Base-by-base conservation (phyloP, 257 asterid genomes). In the Catharanthus roseus region DNA sequence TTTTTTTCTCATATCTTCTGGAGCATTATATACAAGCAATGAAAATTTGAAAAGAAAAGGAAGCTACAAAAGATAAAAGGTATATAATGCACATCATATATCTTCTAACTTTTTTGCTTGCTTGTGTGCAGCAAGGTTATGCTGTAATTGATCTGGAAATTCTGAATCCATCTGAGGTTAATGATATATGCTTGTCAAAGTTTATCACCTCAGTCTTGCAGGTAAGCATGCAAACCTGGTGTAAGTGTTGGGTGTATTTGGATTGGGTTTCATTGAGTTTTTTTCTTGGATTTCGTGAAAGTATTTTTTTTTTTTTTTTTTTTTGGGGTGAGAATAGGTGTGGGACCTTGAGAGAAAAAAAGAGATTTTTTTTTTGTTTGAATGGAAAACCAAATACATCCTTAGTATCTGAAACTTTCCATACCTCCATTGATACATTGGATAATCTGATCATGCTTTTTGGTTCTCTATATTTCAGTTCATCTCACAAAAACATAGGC, bases 401-500 rank as follows among this genome's bases (percentile, higher is more conserved):
- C n/a, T n/a, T 56, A 58, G 42, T 50, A 77, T 42, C 62, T 75
- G 61, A 67, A 50, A 19, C 9, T 33, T 44, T 71, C 9, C 49
- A 10, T 41, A 42, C 24, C 44, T 51, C 56, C 11, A 21, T 23
- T 8, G 16, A 61, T 68, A 56, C 44, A 41, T 77, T 61, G 49
- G 60, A 74, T 68, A 38, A 66, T 42, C 15, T 72, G 45, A 63
- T 69, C 31, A 73, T 74, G 56, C 44, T 73, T 68, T 71, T 61
- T 71, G 41, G 66, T 66, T 28, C 74, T 51, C 53, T 68, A 47
- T 68, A 19, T 68, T 11, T 56, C 80, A 93, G 97, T 91, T 89
- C 81, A 81, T 93, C 80, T 93, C 96, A 61, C 99, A 93, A 76
- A 84, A 83, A 63, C 90, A 86, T 61, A 85, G 79, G 77, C 96